phyloP scores from a whole-genome alignment of 1,284 basidiomycete species.

The Pseudozyma hubeiensis region DNA sequence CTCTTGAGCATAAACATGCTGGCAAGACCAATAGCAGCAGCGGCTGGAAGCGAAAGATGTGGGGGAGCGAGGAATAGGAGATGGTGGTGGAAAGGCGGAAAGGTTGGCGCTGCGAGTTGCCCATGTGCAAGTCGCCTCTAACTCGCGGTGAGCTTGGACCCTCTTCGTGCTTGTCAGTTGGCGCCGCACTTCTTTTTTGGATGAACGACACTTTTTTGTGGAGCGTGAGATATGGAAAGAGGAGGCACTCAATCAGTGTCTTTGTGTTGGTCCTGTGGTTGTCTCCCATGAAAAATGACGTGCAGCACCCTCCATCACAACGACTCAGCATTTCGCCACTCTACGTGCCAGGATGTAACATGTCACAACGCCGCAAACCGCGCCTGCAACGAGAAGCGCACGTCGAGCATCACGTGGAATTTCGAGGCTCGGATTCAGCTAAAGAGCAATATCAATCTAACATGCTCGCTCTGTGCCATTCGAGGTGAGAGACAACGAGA shows the following conservation, averaged over 20 bases:
- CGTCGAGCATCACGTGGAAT: slow-evolving; percentile 25
- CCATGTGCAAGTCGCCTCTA: neutral
- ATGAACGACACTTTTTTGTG: slow-evolving; percentile 7
- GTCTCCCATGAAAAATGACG: slow-evolving; percentile 10
- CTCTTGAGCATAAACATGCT: slow-evolving; percentile 84
- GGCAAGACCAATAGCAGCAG: neutral
- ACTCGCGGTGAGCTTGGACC: slow-evolving; percentile 6
- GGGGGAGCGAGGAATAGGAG: slow-evolving; percentile 4
- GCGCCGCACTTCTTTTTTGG: neutral
- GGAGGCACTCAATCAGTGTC: slow-evolving; percentile 14
- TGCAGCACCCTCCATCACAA: neutral
- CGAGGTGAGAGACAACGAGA: neutral
- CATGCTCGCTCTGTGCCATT: neutral
- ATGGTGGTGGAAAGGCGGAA: slow-evolving; percentile 23
- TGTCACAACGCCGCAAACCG: neutral
- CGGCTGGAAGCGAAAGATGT: neutral
- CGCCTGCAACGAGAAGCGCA: slow-evolving; percentile 3
- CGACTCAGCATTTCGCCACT: slow-evolving; percentile 23
- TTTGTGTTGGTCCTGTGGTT: neutral
- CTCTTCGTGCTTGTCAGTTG: neutral
- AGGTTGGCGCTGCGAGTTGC: slow-evolving; percentile 7
- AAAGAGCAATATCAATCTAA: neutral
- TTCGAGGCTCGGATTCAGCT: neutral
- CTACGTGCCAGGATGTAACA: neutral
- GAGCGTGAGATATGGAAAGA: slow-evolving; percentile 11